Evolutionary conservation across 441 rosid species (phyloP).

Genomic region (Erodium chrysanthum): DNA sequence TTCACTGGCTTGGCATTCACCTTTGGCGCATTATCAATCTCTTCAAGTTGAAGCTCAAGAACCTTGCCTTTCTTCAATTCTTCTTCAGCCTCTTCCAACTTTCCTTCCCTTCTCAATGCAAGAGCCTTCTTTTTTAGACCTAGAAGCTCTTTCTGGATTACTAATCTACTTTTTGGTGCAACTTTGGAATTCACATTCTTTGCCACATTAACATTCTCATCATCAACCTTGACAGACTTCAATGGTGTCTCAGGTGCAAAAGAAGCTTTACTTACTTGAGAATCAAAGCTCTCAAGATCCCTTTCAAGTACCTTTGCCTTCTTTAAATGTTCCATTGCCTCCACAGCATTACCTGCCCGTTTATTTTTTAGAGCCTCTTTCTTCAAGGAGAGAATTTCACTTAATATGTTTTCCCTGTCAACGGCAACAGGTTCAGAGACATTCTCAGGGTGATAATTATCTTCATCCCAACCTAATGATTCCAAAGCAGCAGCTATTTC

Average conservation of each 20-base stretch:
- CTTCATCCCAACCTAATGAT: constrained; percentile 76
- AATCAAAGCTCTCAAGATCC: constrained; percentile 36
- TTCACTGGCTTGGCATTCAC: constrained; percentile 22
- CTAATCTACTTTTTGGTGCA: constrained; percentile 42
- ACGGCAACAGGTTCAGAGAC: constrained; percentile 16
- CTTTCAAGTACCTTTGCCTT: constrained; percentile 66
- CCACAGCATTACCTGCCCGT: constrained; percentile 47
- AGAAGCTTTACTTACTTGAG: constrained; percentile 19
- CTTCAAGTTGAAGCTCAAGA: constrained; percentile 68
- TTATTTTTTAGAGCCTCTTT: constrained; percentile 54
- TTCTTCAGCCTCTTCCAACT: constrained; percentile 57
- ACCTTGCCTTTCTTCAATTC: constrained; percentile 52
- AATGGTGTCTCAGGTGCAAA: constrained; percentile 20
- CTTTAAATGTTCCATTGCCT: constrained; percentile 65
- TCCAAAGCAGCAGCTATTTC: constrained; percentile 56
- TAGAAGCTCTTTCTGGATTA: constrained; percentile 66
- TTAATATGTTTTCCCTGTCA: constrained; percentile 34
- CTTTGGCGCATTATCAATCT: constrained; percentile 41
- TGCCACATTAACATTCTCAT: constrained; percentile 19
- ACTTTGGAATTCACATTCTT: constrained; percentile 24
- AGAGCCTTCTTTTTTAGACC: constrained; percentile 68
- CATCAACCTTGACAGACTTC: constrained; percentile 16
- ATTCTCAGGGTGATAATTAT: constrained; percentile 27
- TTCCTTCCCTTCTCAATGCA: constrained; percentile 69
- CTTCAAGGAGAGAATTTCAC: constrained; percentile 51